Conservation (phyloP, 1,139 yeast genomes). For the Candida dubliniensis region DNA sequence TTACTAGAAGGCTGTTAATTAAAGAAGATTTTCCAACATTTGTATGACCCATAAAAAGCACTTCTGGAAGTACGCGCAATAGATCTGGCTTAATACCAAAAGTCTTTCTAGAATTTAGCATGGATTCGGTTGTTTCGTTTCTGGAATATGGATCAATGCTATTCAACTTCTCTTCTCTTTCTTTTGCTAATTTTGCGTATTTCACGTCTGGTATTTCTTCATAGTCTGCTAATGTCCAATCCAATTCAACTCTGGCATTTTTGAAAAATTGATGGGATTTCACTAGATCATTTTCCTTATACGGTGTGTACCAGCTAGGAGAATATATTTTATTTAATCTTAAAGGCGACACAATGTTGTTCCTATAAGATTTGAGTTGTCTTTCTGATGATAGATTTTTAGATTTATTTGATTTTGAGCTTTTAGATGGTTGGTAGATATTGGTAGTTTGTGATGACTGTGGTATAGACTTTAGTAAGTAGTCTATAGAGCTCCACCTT, state of each 20-base stretch:
- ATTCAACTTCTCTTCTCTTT: slow-evolving; percentile 14
- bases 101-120: slow-evolving; percentile 21
- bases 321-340: slow-evolving; percentile 3
- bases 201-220: slow-evolving; percentile 60
- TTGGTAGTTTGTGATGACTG: background rate
- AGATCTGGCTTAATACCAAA: slow-evolving; percentile 33
- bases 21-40: slow-evolving; percentile 85
- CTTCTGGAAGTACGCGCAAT: slow-evolving; percentile 20
- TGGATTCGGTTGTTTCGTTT: slow-evolving; percentile 21
- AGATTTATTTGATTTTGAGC: background rate
- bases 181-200: slow-evolving; percentile 30
- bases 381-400: slow-evolving; percentile 12
- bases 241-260: slow-evolving; percentile 43
- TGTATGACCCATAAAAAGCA: slow-evolving; percentile 73
- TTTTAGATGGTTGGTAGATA: background rate
- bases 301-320: slow-evolving; percentile 7
- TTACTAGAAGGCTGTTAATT: slow-evolving; percentile 52
- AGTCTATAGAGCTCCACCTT: background rate
- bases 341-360: background rate
- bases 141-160: slow-evolving; percentile 21
- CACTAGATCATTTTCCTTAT: slow-evolving; percentile 13
- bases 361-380: slow-evolving; percentile 5
- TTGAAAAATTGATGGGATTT: slow-evolving; percentile 41
- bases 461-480: slow-evolving; percentile 3
- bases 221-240: slow-evolving; percentile 60